Evolutionary conservation across 306 rosid species (phyloP).

Genomic region (Herpetospermum pedunculosum): DNA sequence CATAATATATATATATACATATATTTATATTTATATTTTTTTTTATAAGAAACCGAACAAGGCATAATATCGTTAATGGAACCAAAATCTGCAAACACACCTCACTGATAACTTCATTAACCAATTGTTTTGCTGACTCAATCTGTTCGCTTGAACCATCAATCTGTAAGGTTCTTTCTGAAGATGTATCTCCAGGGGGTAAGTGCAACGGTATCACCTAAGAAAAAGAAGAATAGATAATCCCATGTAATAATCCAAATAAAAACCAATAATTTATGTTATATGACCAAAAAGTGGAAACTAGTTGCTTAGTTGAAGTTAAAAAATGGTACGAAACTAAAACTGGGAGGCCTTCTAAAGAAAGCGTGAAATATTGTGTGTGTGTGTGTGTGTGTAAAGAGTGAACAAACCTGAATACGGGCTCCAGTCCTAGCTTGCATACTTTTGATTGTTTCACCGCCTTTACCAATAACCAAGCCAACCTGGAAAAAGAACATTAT

Average conservation of each 20-base stretch:
- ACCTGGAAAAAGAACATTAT: constrained; percentile 35
- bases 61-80: background rate
- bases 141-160: constrained; percentile 87
- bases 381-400: too few relatives aligned
- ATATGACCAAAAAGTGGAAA: background rate
- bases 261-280: background rate
- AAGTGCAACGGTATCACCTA: constrained; percentile 97
- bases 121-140: constrained; percentile 80
- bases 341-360: background rate
- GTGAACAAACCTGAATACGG: constrained; percentile 66
- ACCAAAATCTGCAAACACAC: constrained; percentile 30
- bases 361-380: background rate
- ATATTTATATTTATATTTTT: too few relatives aligned
- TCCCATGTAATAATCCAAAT: background rate
- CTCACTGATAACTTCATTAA: constrained; percentile 76
- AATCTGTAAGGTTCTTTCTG: constrained; percentile 74
- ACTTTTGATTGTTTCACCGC: constrained; percentile 87
- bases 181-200: constrained; percentile 90
- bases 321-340: background rate
- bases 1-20: too few relatives aligned
- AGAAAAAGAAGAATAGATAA: constrained; percentile 12
- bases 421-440: constrained; percentile 92
- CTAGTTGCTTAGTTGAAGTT: background rate
- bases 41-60: too few relatives aligned
- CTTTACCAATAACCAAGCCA: constrained; percentile 93